phyloP scores from a whole-genome alignment of 78 protist genomes.

The Speleostelium caveatum region DNA sequence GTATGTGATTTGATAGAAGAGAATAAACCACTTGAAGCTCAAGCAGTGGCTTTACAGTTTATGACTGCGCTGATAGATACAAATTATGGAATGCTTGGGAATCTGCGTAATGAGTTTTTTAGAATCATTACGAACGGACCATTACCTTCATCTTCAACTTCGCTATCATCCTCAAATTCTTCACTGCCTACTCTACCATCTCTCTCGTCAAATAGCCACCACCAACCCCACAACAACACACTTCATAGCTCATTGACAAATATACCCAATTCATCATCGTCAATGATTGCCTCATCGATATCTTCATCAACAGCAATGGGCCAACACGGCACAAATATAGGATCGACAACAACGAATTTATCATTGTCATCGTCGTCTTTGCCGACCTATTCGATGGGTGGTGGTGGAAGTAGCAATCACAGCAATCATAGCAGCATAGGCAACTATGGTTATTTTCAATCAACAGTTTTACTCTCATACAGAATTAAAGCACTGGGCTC shows the following conservation, averaged over 20 bases:
- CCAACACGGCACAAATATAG: not conserved
- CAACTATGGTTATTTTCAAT: not conserved
- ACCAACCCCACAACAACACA: too few species aligned
- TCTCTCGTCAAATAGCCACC: not conserved
- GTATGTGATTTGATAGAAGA: constrained; percentile 28
- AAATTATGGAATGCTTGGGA: constrained; percentile 16
- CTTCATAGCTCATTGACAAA: not conserved
- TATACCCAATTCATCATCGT: not conserved
- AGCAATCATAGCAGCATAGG: not conserved
- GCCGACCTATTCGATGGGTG: too few species aligned
- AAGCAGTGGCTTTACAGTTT: constrained; percentile 17
- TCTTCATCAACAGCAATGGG: not conserved
- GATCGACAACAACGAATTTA: not conserved
- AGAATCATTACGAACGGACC: not conserved
- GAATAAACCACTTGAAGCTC: constrained; percentile 27
- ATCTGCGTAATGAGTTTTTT: constrained; percentile 4
- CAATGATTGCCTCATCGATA: not conserved
- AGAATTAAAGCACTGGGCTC: constrained; percentile 47
- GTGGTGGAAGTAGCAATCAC: not conserved
- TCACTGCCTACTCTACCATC: too few species aligned
- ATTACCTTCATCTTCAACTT: not conserved
- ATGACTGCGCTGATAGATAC: constrained; percentile 42
- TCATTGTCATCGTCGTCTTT: not conserved
- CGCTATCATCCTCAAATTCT: not conserved
- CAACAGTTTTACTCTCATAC: not conserved